Percentiles rank a stretch among this genome's conserved stretches.
Conservation (phyloP, 2,329 filamentous ascomycete species). For the Pseudogymnoascus sp. region DNA sequence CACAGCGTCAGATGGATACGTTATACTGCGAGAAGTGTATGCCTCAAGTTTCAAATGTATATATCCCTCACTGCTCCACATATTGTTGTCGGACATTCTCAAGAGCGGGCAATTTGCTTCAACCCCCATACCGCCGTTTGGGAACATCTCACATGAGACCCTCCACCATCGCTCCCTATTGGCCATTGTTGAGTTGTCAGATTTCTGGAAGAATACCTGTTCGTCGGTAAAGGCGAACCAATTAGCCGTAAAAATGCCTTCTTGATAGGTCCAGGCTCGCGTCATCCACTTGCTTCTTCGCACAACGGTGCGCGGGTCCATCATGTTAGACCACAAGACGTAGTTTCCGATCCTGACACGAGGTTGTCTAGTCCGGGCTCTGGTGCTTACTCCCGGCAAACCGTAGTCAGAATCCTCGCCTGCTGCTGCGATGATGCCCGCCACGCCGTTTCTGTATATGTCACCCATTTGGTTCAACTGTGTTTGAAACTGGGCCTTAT, state of each 20-base stretch:
- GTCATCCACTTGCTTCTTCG: constrained; percentile 13
- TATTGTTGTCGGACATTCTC: neutral
- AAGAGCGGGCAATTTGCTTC: neutral
- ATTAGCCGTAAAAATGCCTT: constrained; percentile 19
- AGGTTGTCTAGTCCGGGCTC: constrained; percentile 5
- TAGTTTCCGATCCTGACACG: neutral
- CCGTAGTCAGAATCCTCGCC: constrained; percentile 14
- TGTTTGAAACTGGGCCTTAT: constrained; percentile 5
- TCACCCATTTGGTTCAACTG: constrained; percentile 13
- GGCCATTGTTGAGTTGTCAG: neutral
- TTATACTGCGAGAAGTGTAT: neutral
- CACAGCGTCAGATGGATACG: neutral
- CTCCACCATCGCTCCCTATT: neutral
- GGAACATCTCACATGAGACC: neutral
- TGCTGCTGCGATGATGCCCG: constrained; percentile 12
- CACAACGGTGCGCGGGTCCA: constrained; percentile 6
- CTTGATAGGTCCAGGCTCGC: constrained; percentile 20
- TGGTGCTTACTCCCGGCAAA: constrained; percentile 11
- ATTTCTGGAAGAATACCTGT: constrained; percentile 22
- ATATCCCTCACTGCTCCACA: neutral
- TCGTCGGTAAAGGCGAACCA: constrained; percentile 29
- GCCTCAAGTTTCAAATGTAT: neutral
- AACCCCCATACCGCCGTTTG: neutral
- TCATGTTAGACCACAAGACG: constrained; percentile 12
- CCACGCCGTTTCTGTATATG: constrained; percentile 13